phyloP scores from a whole-genome alignment of 2,329 filamentous ascomycete species.

The Falciphora oryzae region DNA sequence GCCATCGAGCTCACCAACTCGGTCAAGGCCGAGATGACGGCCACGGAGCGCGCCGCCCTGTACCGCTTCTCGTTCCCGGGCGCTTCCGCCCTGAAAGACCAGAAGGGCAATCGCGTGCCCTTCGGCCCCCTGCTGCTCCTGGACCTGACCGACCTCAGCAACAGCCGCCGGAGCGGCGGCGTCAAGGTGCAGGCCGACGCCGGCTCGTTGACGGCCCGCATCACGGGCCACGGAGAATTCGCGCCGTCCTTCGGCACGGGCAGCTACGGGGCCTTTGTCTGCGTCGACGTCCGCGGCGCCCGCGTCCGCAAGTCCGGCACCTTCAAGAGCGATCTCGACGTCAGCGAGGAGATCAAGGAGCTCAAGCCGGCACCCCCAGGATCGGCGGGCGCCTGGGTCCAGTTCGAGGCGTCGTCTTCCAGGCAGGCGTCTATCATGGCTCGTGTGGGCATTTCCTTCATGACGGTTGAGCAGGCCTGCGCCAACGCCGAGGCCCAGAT shows the following conservation, averaged over 20 bases:
- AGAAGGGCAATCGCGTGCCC: slow-evolving; percentile 10
- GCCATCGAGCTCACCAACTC: slow-evolving; percentile 39
- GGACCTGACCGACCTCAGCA: slow-evolving; percentile 46
- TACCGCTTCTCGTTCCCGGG: slow-evolving; percentile 43
- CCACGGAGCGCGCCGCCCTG: slow-evolving; percentile 43
- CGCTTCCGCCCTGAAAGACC: slow-evolving; percentile 26
- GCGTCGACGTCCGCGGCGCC: slow-evolving; percentile 51
- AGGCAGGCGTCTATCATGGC: slow-evolving; percentile 45
- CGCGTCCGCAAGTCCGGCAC: slow-evolving; percentile 43
- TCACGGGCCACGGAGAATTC: slow-evolving; percentile 44
- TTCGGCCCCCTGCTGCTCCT: slow-evolving; percentile 38
- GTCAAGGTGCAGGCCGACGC: slow-evolving; percentile 36
- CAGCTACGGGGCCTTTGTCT: slow-evolving; percentile 55
- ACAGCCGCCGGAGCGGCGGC: slow-evolving; percentile 33
- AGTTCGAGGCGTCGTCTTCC: slow-evolving; percentile 43
- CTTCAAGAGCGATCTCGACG: slow-evolving; percentile 23
- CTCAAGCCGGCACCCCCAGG: slow-evolving; percentile 12
- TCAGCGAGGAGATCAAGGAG: slow-evolving; percentile 14
- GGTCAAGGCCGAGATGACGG: slow-evolving; percentile 45
- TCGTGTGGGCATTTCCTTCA: slow-evolving; percentile 63
- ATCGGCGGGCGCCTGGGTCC: slow-evolving; percentile 53
- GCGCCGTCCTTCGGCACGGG: slow-evolving; percentile 60
- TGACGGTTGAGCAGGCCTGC: slow-evolving; percentile 57
- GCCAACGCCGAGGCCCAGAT: slow-evolving; percentile 56
- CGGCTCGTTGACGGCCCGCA: slow-evolving; percentile 32